Base-by-base conservation (phyloP, 805 yeast species). In the Metschnikowia anglica region DNA sequence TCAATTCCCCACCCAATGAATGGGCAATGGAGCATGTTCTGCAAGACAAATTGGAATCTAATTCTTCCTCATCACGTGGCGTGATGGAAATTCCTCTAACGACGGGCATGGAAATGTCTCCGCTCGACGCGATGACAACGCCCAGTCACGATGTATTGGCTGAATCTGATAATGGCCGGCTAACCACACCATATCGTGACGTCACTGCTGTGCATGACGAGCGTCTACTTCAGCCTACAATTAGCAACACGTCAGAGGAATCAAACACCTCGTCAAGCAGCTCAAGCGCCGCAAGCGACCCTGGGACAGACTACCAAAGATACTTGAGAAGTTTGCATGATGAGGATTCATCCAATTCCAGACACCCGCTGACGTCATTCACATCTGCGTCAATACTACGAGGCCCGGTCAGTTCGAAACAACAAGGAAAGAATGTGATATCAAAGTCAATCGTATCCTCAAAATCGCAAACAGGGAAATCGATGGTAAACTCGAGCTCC, bases 261-360 rank as follows among this genome's bases (percentile, higher is more conserved):
- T 48, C 55, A 15, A 48, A 42, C 17, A 47, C 44, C 20, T 39
- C 51, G 7, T 24, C 41, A 16, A 25, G 37, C 30, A 39, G 33
- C 29, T 32, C 39, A n/a, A 30, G 41, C 17, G 28, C 29, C 20
- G 35, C 47, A 10, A 32, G 34, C 1, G 40, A 39, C 26, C 13
- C 39, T 9, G 44, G 24, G 3, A 37, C 52, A 11, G 61, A 55
- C 40, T 57, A 58, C 48, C 59, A 56, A 29, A 33, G 41, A 16
- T 57, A 58, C 28, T 38, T 58, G 25, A 46, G 42, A 32, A 40
- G 41, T 12, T 36, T 54, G 21, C 56, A 48, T 15, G 48, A 49
- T 35, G 43, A 43, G 15, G 32, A 39, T 2, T 38, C 48, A n/a
- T 43, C 35, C n/a, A 44, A 47, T 28, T 46, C 47, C 6, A 44